Conservation (phyloP, 768 basidiomycete species). For the Cantharellus cinnabarinus region DNA sequence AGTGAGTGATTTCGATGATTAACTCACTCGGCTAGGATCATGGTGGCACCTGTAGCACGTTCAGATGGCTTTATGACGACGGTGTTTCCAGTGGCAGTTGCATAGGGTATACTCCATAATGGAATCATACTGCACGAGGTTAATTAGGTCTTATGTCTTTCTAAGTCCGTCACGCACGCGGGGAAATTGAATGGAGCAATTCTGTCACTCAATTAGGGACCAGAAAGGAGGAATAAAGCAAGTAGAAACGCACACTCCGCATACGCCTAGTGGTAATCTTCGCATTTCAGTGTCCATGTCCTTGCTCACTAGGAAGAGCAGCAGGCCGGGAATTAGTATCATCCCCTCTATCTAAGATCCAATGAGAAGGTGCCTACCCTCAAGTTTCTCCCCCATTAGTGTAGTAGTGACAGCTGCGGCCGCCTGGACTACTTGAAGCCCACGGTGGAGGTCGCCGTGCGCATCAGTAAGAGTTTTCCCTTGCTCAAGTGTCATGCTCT, state of each 20-base stretch:
- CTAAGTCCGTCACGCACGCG: constrained; percentile 30
- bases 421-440: constrained; percentile 76
- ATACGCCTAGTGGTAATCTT: constrained; percentile 22
- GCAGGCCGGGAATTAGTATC: not conserved
- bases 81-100: constrained; percentile 78
- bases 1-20: constrained; percentile 7
- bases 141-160: not conserved
- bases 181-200: constrained; percentile 74
- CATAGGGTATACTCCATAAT: constrained; percentile 78
- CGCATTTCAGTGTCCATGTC: constrained; percentile 30
- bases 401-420: constrained; percentile 61
- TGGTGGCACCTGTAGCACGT: constrained; percentile 88
- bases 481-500: constrained; percentile 83
- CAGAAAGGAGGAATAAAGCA: not conserved
- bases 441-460: constrained; percentile 83
- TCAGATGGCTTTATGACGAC: constrained; percentile 91
- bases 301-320: constrained; percentile 19
- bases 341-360: not conserved
- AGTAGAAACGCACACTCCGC: constrained; percentile 12
- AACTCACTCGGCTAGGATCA: constrained; percentile 93
- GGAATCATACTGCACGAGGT: constrained; percentile 51
- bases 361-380: constrained; percentile 18
- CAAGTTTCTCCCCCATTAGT: constrained; percentile 78
- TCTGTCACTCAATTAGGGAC: constrained; percentile 16
- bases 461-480: constrained; percentile 91